phyloP scores from a whole-genome alignment of 2,329 filamentous ascomycete genomes.

The Drechslerella dactyloides region DNA sequence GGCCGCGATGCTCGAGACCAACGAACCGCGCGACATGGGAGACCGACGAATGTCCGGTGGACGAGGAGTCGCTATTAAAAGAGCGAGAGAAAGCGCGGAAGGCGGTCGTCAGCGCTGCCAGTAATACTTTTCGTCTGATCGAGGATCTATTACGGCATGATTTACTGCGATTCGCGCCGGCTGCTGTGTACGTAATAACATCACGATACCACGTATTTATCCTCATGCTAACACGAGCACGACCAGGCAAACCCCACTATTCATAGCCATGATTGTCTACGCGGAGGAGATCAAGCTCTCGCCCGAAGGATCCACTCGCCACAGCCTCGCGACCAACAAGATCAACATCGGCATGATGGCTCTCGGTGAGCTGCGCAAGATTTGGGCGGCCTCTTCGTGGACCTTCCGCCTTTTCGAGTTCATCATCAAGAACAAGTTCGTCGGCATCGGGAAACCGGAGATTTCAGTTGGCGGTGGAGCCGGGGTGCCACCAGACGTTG shows the following conservation, averaged over 20 bases:
- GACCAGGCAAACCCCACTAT: conserved; percentile 47
- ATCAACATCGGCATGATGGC: conserved; percentile 49
- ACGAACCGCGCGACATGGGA: conserved; percentile 30
- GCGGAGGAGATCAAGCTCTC: conserved; percentile 47
- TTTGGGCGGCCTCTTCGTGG: conserved; percentile 48
- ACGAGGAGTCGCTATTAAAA: conserved; percentile 34
- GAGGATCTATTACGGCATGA: conserved; percentile 46
- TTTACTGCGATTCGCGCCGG: conserved; percentile 45
- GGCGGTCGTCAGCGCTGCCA: conserved; percentile 45
- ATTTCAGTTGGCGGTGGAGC: conserved; percentile 40
- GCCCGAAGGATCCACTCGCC: conserved; percentile 40
- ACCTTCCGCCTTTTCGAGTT: conserved; percentile 50
- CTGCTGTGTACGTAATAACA: conserved; percentile 29
- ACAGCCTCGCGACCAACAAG: conserved; percentile 41
- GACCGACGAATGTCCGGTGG: neutral
- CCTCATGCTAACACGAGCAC: too few species aligned
- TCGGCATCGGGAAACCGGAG: conserved; percentile 46
- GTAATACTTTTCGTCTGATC: conserved; percentile 42
- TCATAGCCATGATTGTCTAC: conserved; percentile 50
- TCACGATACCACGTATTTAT: too few species aligned
- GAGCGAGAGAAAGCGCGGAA: conserved; percentile 46
- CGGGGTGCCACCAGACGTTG: conserved; percentile 28
- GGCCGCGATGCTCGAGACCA: conserved; percentile 38
- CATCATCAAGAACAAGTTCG: conserved; percentile 50
- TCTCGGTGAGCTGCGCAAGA: conserved; percentile 44